Evolutionary conservation across 1,284 basidiomycete species (phyloP).

Genomic region (Apiotrichum mycotoxinovorans): DNA sequence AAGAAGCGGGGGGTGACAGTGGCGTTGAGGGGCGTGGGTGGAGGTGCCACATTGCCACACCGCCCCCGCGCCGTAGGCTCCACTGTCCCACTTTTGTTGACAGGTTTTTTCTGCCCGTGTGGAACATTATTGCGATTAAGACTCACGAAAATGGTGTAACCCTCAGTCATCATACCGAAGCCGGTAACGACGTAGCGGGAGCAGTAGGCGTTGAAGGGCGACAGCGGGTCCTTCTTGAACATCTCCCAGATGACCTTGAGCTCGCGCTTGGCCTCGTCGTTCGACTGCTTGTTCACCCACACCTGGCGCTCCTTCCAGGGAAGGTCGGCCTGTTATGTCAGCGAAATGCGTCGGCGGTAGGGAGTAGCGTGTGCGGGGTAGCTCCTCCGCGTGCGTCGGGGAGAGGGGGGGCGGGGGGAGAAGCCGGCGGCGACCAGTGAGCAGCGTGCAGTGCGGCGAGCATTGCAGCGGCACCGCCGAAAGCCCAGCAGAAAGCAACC

Average conservation of each 20-base stretch:
- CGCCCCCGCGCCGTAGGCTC: too few species aligned
- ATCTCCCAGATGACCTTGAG: conserved; percentile 50
- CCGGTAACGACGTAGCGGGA: conserved; percentile 54
- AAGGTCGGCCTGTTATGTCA: conserved; percentile 38
- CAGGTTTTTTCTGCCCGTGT: not conserved
- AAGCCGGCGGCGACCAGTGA: too few species aligned
- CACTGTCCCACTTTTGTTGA: not conserved
- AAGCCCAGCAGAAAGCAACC: not conserved
- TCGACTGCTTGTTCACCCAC: conserved; percentile 52
- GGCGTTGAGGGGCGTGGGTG: not conserved
- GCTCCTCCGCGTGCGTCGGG: too few species aligned
- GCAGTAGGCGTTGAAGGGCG: conserved; percentile 53
- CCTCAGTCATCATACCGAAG: conserved; percentile 57
- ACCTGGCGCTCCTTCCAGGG: conserved; percentile 35
- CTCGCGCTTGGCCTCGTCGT: conserved; percentile 52
- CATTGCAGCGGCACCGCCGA: too few species aligned
- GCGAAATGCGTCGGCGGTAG: not conserved
- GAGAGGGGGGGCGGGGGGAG: too few species aligned
- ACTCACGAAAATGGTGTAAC: conserved; percentile 39
- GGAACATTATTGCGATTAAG: not conserved
- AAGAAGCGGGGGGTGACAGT: not conserved
- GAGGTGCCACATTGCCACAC: not conserved
- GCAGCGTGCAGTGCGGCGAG: too few species aligned
- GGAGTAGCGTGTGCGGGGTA: too few species aligned
- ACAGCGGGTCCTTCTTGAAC: conserved; percentile 54